Evolutionary conservation across 1,284 basidiomycete species (phyloP).

Genomic region (Ceratobasidium sp.): DNA sequence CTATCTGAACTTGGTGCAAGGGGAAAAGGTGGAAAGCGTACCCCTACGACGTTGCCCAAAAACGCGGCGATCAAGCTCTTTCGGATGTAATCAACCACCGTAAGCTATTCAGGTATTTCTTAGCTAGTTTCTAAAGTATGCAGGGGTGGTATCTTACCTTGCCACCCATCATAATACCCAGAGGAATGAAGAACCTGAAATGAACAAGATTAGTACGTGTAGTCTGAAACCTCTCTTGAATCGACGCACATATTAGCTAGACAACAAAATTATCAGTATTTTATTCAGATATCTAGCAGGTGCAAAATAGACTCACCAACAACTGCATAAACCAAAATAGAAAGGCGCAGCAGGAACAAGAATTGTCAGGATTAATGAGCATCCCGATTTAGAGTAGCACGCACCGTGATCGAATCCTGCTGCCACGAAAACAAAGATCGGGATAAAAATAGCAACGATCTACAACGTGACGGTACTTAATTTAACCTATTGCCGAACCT

Average conservation of each 20-base stretch:
- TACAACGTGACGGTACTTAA: constrained; percentile 49
- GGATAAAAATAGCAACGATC: constrained; percentile 77
- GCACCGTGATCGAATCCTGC: constrained; percentile 77
- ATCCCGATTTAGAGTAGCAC: constrained; percentile 46
- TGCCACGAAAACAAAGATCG: constrained; percentile 81
- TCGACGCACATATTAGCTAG: constrained; percentile 30
- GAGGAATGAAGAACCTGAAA: constrained; percentile 73
- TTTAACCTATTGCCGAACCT: too few relatives aligned
- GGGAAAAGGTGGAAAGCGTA: background rate
- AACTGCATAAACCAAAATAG: constrained; percentile 40
- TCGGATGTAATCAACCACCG: constrained; percentile 69
- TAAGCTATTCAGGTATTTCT: constrained; percentile 57
- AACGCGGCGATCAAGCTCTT: constrained; percentile 75
- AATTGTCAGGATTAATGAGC: too few relatives aligned
- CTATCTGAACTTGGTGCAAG: too few relatives aligned
- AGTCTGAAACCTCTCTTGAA: background rate
- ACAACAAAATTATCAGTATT: background rate
- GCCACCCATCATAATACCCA: constrained; percentile 78
- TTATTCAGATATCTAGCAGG: background rate
- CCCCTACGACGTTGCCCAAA: constrained; percentile 74
- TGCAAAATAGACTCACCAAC: constrained; percentile 45
- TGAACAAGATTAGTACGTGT: constrained; percentile 42
- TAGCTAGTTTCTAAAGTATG: constrained; percentile 19
- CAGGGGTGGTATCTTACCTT: constrained; percentile 58
- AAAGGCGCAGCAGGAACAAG: too few relatives aligned